Percentiles rank a stretch among this genome's conserved stretches.
Evolutionary conservation across 2,329 filamentous ascomycete genomes (phyloP).

Genomic region (Sphaerostilbella broomeana): DNA sequence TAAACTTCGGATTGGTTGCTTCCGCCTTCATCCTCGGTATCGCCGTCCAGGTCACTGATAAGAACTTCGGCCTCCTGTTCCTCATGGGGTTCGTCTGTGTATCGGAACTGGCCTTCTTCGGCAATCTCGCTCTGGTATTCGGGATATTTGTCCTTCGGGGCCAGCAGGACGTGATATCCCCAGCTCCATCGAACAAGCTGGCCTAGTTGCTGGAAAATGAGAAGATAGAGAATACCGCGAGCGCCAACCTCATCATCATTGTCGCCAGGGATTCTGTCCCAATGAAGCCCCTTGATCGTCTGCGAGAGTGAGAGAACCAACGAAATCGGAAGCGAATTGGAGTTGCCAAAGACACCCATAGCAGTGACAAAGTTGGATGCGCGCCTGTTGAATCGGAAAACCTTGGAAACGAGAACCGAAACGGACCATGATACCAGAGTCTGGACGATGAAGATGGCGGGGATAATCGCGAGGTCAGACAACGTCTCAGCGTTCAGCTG

Average conservation of each 20-base stretch:
- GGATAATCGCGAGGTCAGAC: constrained; percentile 84
- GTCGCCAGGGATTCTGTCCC: constrained; percentile 84
- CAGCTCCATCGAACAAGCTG: constrained; percentile 96
- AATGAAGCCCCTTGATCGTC: constrained; percentile 86
- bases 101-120: constrained; percentile 55
- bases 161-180: constrained; percentile 93
- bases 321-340: constrained; percentile 94
- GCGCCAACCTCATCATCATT: constrained; percentile 94
- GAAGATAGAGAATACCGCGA: constrained; percentile 85
- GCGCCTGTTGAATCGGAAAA: constrained; percentile 76
- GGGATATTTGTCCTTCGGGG: constrained; percentile 67
- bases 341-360: constrained; percentile 97
- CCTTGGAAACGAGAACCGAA: constrained; percentile 61
- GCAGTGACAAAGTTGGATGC: constrained; percentile 92
- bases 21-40: constrained; percentile 34
- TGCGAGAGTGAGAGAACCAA: constrained; percentile 90
- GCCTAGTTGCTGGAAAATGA: constrained; percentile 96
- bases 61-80: constrained; percentile 40
- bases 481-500: constrained; percentile 90
- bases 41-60: constrained; percentile 32
- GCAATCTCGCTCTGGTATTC: constrained; percentile 52
- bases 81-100: constrained; percentile 33
- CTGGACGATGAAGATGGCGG: constrained; percentile 86
- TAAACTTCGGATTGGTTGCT: constrained; percentile 38
- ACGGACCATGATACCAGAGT: constrained; percentile 80